Base-by-base conservation (phyloP, 805 yeast species). In the Wickerhamiella sergipiensis region DNA sequence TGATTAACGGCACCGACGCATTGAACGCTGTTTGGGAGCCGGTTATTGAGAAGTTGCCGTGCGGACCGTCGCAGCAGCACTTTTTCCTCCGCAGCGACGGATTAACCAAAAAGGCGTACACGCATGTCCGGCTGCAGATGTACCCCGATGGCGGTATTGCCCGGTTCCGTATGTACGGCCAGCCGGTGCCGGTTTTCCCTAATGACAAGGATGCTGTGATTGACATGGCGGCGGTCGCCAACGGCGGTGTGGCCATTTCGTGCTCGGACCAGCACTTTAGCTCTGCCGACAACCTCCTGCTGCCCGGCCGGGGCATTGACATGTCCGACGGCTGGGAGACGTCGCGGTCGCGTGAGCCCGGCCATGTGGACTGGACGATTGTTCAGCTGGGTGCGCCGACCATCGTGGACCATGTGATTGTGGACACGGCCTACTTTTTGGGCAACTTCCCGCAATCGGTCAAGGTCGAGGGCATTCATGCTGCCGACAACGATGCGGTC, bases 301-400 rank as follows among this genome's bases (percentile, higher is more conserved):
- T 90, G 50, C 97, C 97, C 1, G 97, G 97, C 15, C 79, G 97
- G 54, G 98, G 98, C 49, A 78, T 75, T 60, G 96, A 90, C 67
- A 90, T 90, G 97, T 79, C 92, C 48, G 97, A 92, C 63, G 98
- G 98, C 13, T 90, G 98, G 98, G 98, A 90, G 66, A 90, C 98
- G 22, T 79, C 78, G 60, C 79, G 98, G 65, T 87, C 96, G 1
- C 77, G 97, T 64, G 72, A 70, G 12, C 77, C 80, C 3, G 88
- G 85, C 44, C 97, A 90, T 65, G 80, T 77, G 39, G 98, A 90
- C 71, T 90, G 96, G 96, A 95, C 80, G 2, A 77, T 86, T 49
- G 76, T 90, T 52, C 78, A 82, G 59, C 75, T 90, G 49, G 97
- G 96, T 18, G 78, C 81, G 33, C 72, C 86, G 3, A 72, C 72